Evolutionary conservation across 2,329 filamentous ascomycete species (phyloP).

Genomic region (Pseudohalonectria lignicola): DNA sequence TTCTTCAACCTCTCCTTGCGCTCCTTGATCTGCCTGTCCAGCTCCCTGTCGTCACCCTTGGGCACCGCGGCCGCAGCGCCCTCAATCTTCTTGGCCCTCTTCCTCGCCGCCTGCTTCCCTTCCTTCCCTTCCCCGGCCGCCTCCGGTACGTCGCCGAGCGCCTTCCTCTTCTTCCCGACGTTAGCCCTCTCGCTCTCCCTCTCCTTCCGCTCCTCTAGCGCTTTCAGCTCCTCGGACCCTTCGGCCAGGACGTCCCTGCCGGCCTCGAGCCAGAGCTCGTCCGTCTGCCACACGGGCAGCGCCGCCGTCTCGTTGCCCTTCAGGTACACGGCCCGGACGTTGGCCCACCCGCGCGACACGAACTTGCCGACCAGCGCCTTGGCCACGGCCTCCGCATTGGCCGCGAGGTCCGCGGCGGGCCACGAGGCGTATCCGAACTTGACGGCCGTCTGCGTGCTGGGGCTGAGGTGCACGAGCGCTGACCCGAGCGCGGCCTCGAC

Average conservation of each 20-base stretch:
- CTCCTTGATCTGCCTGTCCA: conserved; percentile 49
- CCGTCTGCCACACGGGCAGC: conserved; percentile 87
- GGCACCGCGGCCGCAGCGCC: conserved; percentile 12
- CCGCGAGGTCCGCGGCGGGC: conserved; percentile 63
- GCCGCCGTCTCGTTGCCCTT: conserved; percentile 84
- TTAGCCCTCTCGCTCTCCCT: conserved; percentile 38
- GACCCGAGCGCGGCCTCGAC: conserved; percentile 65
- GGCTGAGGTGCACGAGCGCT: conserved; percentile 71
- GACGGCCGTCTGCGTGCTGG: conserved; percentile 70
- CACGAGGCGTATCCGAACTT: conserved; percentile 68
- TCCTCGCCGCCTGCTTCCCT: conserved; percentile 20
- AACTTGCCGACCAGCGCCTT: conserved; percentile 63
- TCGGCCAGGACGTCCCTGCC: conserved; percentile 59
- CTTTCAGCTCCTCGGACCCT: conserved; percentile 34
- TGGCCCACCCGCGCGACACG: conserved; percentile 78
- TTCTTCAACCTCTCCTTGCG: conserved; percentile 46
- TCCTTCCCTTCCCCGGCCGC: conserved; percentile 5
- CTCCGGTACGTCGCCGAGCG: conserved; percentile 19
- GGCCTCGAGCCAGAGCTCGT: conserved; percentile 79
- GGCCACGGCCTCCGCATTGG: conserved; percentile 68
- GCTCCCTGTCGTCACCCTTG: conserved; percentile 37
- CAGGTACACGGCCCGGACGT: conserved; percentile 74
- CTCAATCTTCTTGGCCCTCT: conserved; percentile 31
- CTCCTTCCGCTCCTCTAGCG: conserved; percentile 19
- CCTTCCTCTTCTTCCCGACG: conserved; percentile 55